Evolutionary conservation across 1,139 yeast species (phyloP).

Genomic region (Debaryomycetaceae sp.): DNA sequence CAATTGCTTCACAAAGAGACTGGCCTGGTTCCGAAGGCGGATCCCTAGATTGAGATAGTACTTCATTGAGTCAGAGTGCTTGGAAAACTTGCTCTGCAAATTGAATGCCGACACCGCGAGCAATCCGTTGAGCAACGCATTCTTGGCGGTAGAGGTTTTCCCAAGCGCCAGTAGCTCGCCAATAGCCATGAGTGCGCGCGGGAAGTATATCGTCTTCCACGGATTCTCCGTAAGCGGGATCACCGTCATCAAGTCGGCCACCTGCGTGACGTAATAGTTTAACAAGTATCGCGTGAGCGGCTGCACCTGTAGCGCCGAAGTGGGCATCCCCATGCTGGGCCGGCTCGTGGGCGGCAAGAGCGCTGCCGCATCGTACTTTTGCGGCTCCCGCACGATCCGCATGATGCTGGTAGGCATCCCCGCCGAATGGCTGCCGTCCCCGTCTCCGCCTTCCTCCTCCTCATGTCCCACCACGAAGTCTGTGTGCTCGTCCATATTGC

Average conservation of each 20-base stretch:
- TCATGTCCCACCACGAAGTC: conserved; percentile 24
- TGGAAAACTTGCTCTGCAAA: conserved; percentile 58
- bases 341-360: conserved; percentile 7
- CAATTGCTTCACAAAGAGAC: conserved; percentile 47
- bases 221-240: conserved; percentile 75
- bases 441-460: conserved; percentile 18
- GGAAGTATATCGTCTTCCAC: conserved; percentile 78
- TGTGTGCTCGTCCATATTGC: conserved; percentile 19
- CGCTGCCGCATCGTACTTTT: conserved; percentile 27
- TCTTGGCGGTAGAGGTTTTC: conserved; percentile 62
- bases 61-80: conserved; percentile 52
- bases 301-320: conserved; percentile 51
- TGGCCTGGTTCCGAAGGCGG: conserved; percentile 65
- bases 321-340: conserved; percentile 38
- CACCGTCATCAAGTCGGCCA: conserved; percentile 83
- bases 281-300: conserved; percentile 61
- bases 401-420: conserved; percentile 34
- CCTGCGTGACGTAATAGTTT: conserved; percentile 66
- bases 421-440: conserved; percentile 19
- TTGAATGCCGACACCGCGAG: conserved; percentile 78
- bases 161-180: conserved; percentile 77
- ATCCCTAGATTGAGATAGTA: conserved; percentile 65
- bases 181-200: conserved; percentile 68
- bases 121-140: conserved; percentile 68
- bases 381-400: conserved; percentile 38